Evolutionary conservation across 1,139 yeast species (phyloP).

Genomic region (Chernovozyma sophiae-reginae): DNA sequence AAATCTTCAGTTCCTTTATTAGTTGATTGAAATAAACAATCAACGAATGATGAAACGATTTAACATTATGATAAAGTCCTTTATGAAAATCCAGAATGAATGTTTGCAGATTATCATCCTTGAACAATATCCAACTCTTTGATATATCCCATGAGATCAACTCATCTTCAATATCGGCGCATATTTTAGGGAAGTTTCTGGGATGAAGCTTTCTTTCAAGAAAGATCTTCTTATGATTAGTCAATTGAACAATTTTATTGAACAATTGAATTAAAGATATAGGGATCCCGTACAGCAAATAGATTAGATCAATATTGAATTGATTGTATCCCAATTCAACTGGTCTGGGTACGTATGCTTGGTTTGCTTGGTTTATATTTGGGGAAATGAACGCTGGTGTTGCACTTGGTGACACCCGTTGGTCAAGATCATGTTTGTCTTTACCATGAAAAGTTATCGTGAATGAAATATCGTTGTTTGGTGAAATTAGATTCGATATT

Average conservation of each 20-base stretch:
- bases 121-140: conserved; percentile 36
- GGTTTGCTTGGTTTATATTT: no score
- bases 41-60: conserved; percentile 41
- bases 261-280: conserved; percentile 40
- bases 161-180: conserved; percentile 52
- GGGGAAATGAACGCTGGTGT: no score
- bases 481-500: conserved; percentile 4
- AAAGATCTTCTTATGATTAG: conserved; percentile 52
- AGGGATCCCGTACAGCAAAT: conserved; percentile 49
- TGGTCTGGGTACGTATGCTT: conserved; percentile 4
- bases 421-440: not conserved
- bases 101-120: not conserved
- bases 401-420: not conserved
- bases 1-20: conserved; percentile 35
- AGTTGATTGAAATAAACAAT: conserved; percentile 43
- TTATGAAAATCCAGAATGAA: conserved; percentile 34
- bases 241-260: conserved; percentile 40
- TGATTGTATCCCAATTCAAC: conserved; percentile 2
- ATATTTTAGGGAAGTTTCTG: conserved; percentile 50
- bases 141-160: conserved; percentile 42
- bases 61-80: conserved; percentile 32
- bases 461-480: conserved; percentile 4
- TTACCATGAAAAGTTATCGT: conserved; percentile 5
- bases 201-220: conserved; percentile 42
- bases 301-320: conserved; percentile 22